phyloP scores from a whole-genome alignment of 768 basidiomycete genomes.

The Sporobolomyces pararoseus region DNA sequence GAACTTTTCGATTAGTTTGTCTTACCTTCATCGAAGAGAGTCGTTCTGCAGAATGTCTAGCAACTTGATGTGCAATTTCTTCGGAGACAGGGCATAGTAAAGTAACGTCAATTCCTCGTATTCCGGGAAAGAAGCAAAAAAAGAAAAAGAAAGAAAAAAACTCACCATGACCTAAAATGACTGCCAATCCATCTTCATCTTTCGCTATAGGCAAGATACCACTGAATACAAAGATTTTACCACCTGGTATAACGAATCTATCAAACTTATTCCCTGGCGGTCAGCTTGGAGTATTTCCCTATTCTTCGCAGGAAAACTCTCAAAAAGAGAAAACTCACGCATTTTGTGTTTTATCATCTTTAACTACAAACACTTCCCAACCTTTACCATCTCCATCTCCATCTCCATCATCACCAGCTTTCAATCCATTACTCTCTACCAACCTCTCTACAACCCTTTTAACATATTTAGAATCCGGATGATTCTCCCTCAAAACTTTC shows the following conservation, averaged over 20 bases:
- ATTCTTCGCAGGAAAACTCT: too few species aligned
- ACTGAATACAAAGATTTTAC: constrained; percentile 77
- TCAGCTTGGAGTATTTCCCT: too few species aligned
- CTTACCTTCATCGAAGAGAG: constrained; percentile 51
- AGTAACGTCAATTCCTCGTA: too few species aligned
- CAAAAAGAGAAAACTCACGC: neutral
- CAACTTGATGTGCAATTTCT: constrained; percentile 50
- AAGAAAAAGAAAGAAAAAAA: too few species aligned
- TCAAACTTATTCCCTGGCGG: neutral
- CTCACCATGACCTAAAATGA: constrained; percentile 77
- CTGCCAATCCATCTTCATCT: constrained; percentile 77
- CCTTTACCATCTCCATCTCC: neutral
- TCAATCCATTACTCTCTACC: constrained; percentile 68
- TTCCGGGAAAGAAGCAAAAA: too few species aligned
- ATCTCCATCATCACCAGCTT: constrained; percentile 49
- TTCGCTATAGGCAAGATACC: constrained; percentile 74
- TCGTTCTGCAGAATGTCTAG: constrained; percentile 52
- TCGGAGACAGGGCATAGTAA: neutral
- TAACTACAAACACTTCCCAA: constrained; percentile 31
- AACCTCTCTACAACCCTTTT: constrained; percentile 65
- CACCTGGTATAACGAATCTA: constrained; percentile 52
- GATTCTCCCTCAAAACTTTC: constrained; percentile 62
- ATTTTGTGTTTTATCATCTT: constrained; percentile 32
- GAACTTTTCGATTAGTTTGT: too few species aligned
- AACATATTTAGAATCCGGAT: constrained; percentile 66